phyloP scores from a whole-genome alignment of 2,329 filamentous ascomycete genomes.

The Sporothrix luriei region DNA sequence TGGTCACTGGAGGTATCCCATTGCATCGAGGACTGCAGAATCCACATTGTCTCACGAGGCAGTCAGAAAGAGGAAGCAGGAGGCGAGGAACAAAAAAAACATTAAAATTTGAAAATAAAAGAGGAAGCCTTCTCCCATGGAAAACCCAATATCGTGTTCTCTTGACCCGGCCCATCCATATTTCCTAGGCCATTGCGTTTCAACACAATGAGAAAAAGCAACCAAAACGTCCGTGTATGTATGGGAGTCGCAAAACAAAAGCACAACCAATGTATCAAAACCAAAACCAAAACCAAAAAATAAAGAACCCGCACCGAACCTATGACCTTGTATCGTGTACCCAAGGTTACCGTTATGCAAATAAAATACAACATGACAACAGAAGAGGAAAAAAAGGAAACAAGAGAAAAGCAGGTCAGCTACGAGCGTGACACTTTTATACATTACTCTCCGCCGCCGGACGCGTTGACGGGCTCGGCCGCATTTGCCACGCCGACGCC shows the following conservation, averaged over 20 bases:
- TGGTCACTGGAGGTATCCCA: not conserved
- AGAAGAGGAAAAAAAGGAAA: not conserved
- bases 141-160: slow-evolving; percentile 20
- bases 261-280: not conserved
- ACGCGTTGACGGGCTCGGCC: slow-evolving; percentile 8
- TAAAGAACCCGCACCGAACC: not conserved
- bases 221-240: slow-evolving; percentile 22
- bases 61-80: not conserved
- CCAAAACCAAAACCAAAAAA: not conserved
- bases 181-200: not conserved
- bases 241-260: not conserved
- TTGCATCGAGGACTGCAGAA: not conserved
- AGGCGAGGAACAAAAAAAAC: not conserved
- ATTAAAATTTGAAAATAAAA: not conserved
- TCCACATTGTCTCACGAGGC: not conserved
- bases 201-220: not conserved
- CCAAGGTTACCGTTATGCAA: slow-evolving; percentile 21
- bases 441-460: not conserved
- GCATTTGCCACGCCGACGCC: not conserved
- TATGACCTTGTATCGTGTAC: slow-evolving; percentile 27
- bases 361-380: not conserved
- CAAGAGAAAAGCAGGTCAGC: not conserved
- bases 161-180: slow-evolving; percentile 25
- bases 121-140: slow-evolving; percentile 6
- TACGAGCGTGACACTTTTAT: not conserved